Base-by-base conservation (phyloP, 208 protist species). In the Crithidia sp. region DNA sequence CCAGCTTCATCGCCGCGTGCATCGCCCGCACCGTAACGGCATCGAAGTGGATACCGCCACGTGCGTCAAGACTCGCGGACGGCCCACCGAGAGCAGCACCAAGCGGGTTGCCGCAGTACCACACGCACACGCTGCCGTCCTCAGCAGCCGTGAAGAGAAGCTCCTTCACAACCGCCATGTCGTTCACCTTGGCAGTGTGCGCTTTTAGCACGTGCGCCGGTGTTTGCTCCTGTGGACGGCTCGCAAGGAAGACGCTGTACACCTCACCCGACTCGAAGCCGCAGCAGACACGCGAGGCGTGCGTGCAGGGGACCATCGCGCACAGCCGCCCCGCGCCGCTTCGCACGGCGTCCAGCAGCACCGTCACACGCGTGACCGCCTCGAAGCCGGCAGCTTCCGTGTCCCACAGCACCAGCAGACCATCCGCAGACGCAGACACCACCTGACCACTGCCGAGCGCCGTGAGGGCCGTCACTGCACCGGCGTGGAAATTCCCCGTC, bases 341-440 rank as follows among this genome's bases (percentile, higher is more conserved):
- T 13, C 76, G 70, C 36, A 58, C 61, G 8, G 40, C 70, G 17
- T 73, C 71, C 49, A 74, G 54, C 49, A 71, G 63, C 44, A 67
- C 63, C 55, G 72, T 64, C 5, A 85, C 79, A 2, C 82, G 79
- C 28, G 82, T 86, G 44, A 93, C 87, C n/a, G 88, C 91, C 68
- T 95, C 93, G 75, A 94, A 94, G 70, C 85, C 86, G 9, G 78
- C 75, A 19, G 73, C 63, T 70, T 93, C 89, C 3, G 68, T 81
- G 67, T 91, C 93, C 93, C 93, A 97, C 44, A 91, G 84, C 5
- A 96, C 83, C 49, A 97, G 53, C 28, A 83, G 52, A 43, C 90
- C 91, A 53, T 95, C 89, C 17, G 74, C 45, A n/a, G 86, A 92
- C 2, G 83, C 93, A 45, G 88, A 94, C 3, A 97, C 83, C 2